Conservation (phyloP, 2,329 filamentous ascomycete genomes). For the Phaeosphaeria sp. region DNA sequence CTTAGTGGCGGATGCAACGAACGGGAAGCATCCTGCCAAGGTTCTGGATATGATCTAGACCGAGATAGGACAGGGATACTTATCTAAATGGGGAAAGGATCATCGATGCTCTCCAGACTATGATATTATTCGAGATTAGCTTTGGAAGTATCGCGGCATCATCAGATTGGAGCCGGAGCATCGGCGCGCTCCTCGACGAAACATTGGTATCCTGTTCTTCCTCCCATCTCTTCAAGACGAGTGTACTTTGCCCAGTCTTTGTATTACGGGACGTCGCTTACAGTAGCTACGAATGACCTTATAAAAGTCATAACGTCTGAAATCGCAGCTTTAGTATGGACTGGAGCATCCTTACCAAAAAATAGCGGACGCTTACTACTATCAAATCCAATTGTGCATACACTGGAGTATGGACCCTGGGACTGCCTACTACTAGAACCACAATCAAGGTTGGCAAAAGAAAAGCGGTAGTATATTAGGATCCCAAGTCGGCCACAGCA, state of each 20-base stretch:
- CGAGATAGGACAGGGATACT: background rate
- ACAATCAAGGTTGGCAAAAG: too few relatives aligned
- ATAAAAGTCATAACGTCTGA: background rate
- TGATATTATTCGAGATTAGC: background rate
- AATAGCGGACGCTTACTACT: too few relatives aligned
- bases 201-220: background rate
- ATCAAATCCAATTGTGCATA: too few relatives aligned
- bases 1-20: background rate
- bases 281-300: background rate
- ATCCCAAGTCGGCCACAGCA: too few relatives aligned
- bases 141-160: background rate
- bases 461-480: too few relatives aligned
- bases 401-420: too few relatives aligned
- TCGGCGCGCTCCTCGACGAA: background rate
- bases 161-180: background rate
- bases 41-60: background rate
- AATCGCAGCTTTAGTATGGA: too few relatives aligned
- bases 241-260: too few relatives aligned
- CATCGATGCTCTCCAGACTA: background rate
- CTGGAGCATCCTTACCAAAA: too few relatives aligned
- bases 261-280: background rate
- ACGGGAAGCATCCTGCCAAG: background rate
- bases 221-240: background rate
- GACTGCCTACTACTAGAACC: too few relatives aligned
- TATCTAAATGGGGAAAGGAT: background rate